phyloP scores from a whole-genome alignment of 495 filamentous ascomycete species.

The Xylaria bambusicola region DNA sequence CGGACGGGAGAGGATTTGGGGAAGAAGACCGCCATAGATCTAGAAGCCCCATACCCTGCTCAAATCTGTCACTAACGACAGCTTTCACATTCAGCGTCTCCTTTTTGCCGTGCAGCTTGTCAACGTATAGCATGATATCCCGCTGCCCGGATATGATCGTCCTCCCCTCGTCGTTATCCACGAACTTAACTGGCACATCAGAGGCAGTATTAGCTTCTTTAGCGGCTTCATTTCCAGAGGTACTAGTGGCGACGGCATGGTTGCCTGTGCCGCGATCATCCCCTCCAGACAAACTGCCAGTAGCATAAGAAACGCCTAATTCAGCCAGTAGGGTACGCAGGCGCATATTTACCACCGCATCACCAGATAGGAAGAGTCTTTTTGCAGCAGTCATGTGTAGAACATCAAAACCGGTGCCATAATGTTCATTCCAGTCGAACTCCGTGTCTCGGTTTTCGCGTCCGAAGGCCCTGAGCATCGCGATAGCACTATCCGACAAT shows the following conservation, averaged over 20 bases:
- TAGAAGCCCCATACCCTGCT: slow-evolving; percentile 42
- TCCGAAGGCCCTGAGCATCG: slow-evolving; percentile 77
- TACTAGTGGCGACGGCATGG: background rate
- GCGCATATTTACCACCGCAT: slow-evolving; percentile 58
- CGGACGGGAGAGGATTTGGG: background rate
- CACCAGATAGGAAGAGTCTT: slow-evolving; percentile 54
- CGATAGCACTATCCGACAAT: slow-evolving; percentile 63
- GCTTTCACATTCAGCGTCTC: slow-evolving; percentile 32
- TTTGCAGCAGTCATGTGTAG: slow-evolving; percentile 65
- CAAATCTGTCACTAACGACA: slow-evolving; percentile 38
- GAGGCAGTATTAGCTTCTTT: too few relatives aligned
- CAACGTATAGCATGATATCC: slow-evolving; percentile 58
- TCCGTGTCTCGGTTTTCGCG: slow-evolving; percentile 72
- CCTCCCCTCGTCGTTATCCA: slow-evolving; percentile 54
- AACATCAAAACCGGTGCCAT: slow-evolving; percentile 85
- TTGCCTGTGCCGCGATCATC: background rate
- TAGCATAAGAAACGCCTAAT: slow-evolving; percentile 56
- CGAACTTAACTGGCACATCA: slow-evolving; percentile 46
- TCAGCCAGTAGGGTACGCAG: slow-evolving; percentile 61
- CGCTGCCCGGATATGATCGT: slow-evolving; percentile 50
- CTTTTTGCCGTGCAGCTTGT: slow-evolving; percentile 46
- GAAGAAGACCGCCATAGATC: slow-evolving; percentile 33
- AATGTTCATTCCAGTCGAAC: slow-evolving; percentile 78
- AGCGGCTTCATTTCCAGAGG: background rate
- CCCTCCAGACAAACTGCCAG: slow-evolving; percentile 38